phyloP scores from a whole-genome alignment of 1,284 basidiomycete species.

The Chalciporus sp. region DNA sequence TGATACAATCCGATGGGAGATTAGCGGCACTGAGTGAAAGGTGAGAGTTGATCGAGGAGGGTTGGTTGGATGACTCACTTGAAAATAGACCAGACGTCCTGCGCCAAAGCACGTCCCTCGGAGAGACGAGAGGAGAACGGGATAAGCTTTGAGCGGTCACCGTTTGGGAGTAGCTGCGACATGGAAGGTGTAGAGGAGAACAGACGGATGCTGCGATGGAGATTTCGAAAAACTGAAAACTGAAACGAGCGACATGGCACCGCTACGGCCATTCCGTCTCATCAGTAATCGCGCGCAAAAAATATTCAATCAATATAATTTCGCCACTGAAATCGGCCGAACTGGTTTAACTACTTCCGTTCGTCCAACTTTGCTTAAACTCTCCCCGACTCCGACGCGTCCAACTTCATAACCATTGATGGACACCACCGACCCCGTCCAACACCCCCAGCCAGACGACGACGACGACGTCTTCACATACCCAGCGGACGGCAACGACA shows the following conservation, averaged over 20 bases:
- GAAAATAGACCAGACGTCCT: conserved; percentile 93
- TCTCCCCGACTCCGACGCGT: not conserved
- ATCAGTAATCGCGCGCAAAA: too few relatives aligned
- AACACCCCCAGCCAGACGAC: conserved; percentile 13
- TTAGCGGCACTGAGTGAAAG: conserved; percentile 67
- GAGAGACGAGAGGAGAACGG: conserved; percentile 67
- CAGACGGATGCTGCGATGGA: not conserved
- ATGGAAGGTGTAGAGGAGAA: conserved; percentile 1
- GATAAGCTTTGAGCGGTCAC: conserved; percentile 52
- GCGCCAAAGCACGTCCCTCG: conserved; percentile 73
- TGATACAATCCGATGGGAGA: conserved; percentile 85
- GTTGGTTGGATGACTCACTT: conserved; percentile 57
- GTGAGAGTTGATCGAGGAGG: conserved; percentile 3
- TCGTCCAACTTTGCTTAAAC: too few relatives aligned
- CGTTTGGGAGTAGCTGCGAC: not conserved
- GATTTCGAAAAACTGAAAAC: conserved; percentile 1
- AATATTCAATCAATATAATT: too few relatives aligned
- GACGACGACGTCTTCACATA: conserved; percentile 36
- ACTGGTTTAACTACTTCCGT: too few relatives aligned
- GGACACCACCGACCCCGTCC: conserved; percentile 15
- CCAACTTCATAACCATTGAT: not conserved
- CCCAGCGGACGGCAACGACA: conserved; percentile 22
- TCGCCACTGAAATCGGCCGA: too few relatives aligned
- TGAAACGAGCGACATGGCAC: conserved; percentile 6
- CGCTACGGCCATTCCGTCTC: too few relatives aligned